A percentile compares a stretch with the other conserved stretches of the same genome.
Evolutionary conservation across 2,329 filamentous ascomycete species (phyloP).

Genomic region (Scolecobasidium constrictum): DNA sequence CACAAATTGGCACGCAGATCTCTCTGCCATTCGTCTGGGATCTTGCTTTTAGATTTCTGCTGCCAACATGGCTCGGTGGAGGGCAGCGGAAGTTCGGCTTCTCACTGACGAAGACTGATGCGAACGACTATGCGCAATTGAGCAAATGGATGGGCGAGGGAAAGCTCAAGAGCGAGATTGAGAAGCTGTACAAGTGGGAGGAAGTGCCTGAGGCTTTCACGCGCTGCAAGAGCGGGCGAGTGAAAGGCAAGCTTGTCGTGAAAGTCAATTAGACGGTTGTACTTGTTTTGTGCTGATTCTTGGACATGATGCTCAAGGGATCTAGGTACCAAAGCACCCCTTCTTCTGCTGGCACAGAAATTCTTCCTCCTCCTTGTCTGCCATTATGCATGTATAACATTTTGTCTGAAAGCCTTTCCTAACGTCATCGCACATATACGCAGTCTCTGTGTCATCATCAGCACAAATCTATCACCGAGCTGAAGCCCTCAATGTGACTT

Average conservation of each 20-base stretch:
- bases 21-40: slow-evolving; percentile 9
- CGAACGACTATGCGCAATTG: slow-evolving; percentile 38
- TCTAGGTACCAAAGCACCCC: no score
- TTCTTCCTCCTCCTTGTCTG: no score
- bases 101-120: slow-evolving; percentile 27
- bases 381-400: no score
- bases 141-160: slow-evolving; percentile 46
- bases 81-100: slow-evolving; percentile 28
- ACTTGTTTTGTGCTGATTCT: no score
- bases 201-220: slow-evolving; percentile 28
- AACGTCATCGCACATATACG: no score
- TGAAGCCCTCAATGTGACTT: no score
- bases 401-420: no score
- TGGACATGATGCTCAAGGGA: no score
- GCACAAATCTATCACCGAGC: no score
- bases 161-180: slow-evolving; percentile 46
- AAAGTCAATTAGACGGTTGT: no score
- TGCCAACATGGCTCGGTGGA: slow-evolving; percentile 39
- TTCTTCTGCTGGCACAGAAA: no score
- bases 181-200: slow-evolving; percentile 44
- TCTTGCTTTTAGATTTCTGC: slow-evolving; percentile 26
- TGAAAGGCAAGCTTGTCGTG: neutral
- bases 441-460: no score
- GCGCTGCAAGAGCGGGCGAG: neutral
- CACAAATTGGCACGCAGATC: slow-evolving; percentile 19